Base-by-base conservation (phyloP, 2,329 filamentous ascomycete genomes). In the Cladophialophora carrionii region DNA sequence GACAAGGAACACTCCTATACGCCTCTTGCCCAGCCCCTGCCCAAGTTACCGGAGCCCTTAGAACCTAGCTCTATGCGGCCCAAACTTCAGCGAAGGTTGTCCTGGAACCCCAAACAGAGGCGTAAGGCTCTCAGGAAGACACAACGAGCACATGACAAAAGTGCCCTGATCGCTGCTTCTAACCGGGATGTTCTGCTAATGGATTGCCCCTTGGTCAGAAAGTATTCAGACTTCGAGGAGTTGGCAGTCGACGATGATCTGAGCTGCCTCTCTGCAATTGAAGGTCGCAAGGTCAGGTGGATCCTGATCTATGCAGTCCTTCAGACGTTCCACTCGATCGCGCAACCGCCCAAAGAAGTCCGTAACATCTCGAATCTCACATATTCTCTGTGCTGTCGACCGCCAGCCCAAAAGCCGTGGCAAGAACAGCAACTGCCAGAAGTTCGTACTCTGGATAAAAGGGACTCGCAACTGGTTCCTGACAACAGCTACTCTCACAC, bases 241-340 rank as follows among this genome's bases (percentile, higher is more conserved):
- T 82, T 86, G 6, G 81, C 80, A 7, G 80, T 83, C 1, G 78
- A 79, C 22, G 87, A 88, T 64, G 86, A 85, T 63, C 65, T 75
- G 5, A 84, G 87, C 41, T 87, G 85, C 72, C 74, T 88, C 0
- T 83, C 84, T 0, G 77, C 86, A 10, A 79, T 83, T 8, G 90
- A 94, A 68, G 89, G 86, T 1, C 86, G 91, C 48, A 93, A 92
- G 75, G 84, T 92, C 17, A 83, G 90, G 46, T 95, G 90, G 90
- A 85, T 93, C 32, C 74, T 93, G 41, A 83, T 94, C 6, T 94
- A 94, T 72, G 84, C 87, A 20, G 83, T 87, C 3, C 83, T 91
- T 63, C 91, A 95, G 74, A 88, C 87, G n/a, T 81, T 95, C 1
- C 82, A 84, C 9, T 85, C 85, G 60, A 87, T 87, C 43, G 88